Evolutionary conservation across 2,329 filamentous ascomycete species (phyloP), one percentile per base, ranked within the genome.

Genomic region (Fusarium sacchari): DNA sequence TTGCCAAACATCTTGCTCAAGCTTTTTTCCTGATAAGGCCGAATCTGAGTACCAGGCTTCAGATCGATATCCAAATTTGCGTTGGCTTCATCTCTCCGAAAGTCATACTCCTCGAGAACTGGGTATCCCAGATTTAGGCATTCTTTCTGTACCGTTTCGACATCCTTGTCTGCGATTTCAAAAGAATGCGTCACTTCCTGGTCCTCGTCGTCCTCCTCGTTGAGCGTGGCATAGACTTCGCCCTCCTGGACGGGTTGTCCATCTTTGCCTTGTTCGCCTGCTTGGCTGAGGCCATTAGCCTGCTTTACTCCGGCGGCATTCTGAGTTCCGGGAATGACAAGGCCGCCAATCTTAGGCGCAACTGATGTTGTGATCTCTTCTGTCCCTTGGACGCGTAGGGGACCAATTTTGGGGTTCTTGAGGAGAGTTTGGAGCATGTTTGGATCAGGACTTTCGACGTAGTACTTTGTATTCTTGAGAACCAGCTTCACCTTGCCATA

Each of bases 1-100:
- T 99, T 99, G 80, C 96, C 96, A 81, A 99, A 99, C 96, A 99
- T 99, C 83, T 99, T 99, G 85, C 94, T 97, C 15, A 99, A 86
- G 74, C 95, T 97, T 84, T 98, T 97, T 82, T 99, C 96, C 81
- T 99, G 96, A 77, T 99, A 99, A 70, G 97, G 85, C 80, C 96
- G 91, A 80, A 98, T 98, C 79, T 96, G 93, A 1, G 95, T 96
- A 64, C 92, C 92, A 1, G 96, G 95, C 77, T 93, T 93, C 55
- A 98, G 86, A 81, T 98, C 96, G 76, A 99, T 99, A 64, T 98
- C 95, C 40, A 99, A 86, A 57, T 94, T 97, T 2, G 96, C 90
- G 78, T 98, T 99, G 76, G 91, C 88, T 69, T 93, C 90, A 80
- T 99, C 96, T 76, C 96, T 95, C 65, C 95, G 89, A 82, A 98